Base-by-base conservation (phyloP, 1,139 yeast species). In the Candida tetrigidarum region DNA sequence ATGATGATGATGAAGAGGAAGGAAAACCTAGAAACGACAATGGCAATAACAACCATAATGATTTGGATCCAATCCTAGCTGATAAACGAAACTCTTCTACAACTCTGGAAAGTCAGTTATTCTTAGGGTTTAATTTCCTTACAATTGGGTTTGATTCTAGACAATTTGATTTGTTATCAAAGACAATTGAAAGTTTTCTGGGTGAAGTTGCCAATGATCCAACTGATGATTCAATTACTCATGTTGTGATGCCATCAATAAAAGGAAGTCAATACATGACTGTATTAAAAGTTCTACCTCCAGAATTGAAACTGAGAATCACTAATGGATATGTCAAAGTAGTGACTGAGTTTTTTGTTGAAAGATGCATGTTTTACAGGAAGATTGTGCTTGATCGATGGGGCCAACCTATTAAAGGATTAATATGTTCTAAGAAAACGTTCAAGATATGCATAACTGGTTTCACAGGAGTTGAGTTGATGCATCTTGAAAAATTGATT, bases 271-370 rank as follows among this genome's bases (percentile, higher is more conserved):
- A 60, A 33, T 58, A 65, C 5, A 50, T 56, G 6, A 46, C 50
- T 25, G 56, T 63, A 55, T 56, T 69, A 29, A 60, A 60, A 28
- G 53, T 55, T n/a, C 55, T 69, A 15, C 62, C 74, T 2, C 27
- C 53, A 3, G 28, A 50, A 3, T 49, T 58, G 10, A 64, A 59
- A 39, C 45, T 52, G 18, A 55, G 55, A 19, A 58, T 69, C 23
- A 56, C 60, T 27, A 52, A 50, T 34, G 63, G 65, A 4, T 53
- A 54, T 3, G 58, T 67, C 15, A 55, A 56, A 28, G 57, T 73
- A 2, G 79, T 81, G 2, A 86, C 96, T 2, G 97, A 92, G 63
- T 90, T 96, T 92, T 85, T 87, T 54, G 67, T 92, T 22, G 98
- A 92, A 62, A 65, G 97, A 48, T 79, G 89, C 26, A 68, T 91